Evolutionary conservation across 805 yeast species (phyloP), one percentile per base, ranked within the genome.

Genomic region (Myxozyma kluyveri): DNA sequence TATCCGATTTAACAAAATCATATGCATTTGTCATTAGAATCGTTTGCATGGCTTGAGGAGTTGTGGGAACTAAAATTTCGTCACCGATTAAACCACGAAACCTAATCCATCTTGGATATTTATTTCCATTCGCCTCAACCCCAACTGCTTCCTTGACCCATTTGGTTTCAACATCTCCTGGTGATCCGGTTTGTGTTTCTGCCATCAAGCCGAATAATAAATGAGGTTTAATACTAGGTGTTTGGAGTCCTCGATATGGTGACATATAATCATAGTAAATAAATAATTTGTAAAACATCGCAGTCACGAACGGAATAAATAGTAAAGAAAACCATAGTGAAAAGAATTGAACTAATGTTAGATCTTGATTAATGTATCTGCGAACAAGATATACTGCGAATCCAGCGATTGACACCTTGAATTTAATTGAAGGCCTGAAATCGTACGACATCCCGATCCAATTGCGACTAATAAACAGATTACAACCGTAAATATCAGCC

Each of bases 1-100:
- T 10, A 1, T 14, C 6, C 5, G 59, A 36, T 46, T 52, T 55
- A 39, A 35, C 50, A 31, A 55, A 55, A 17, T 19, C 38, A 26
- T 55, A 55, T n/a, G 56, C 36, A 42, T 48, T 12, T 12, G 56
- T 52, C 48, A 43, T 47, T 23, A 55, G 32, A n/a, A 51, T 35
- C 6, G 50, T 19, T 43, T 47, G 58, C 23, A 50, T n/a, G 5
- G 52, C 55, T 3, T 52, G 39, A 6, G 45, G 45, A 32, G 49
- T 35, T 23, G 24, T 14, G 10, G 44, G 36, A 12, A 27, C 23
- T 17, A 55, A 19, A 12, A 52, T 32, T 32, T 55, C 56, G 4
- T 10, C 6, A 3, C 52, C 42, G 27, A 55, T 45, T 18, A 52
- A 17, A 4, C 48, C 49, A 17, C 26, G 19, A 27, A 38, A 52